Conservation (phyloP, 495 filamentous ascomycete species). For the Immersiella caudata region DNA sequence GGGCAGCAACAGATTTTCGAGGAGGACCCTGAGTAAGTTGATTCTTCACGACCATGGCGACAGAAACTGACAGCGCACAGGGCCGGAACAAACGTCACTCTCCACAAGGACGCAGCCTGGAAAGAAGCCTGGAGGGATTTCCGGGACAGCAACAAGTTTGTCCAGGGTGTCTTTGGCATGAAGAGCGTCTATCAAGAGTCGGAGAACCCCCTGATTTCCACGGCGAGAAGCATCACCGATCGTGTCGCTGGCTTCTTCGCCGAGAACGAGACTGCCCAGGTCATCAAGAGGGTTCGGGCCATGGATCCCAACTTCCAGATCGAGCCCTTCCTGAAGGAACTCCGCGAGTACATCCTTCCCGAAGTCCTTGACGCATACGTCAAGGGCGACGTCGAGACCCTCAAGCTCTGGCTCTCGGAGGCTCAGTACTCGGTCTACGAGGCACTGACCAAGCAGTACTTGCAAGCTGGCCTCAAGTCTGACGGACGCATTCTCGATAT, state of each 20-base stretch:
- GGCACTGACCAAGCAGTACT: conserved; percentile 92
- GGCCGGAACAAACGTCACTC: conserved; percentile 87
- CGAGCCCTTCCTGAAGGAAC: conserved; percentile 88
- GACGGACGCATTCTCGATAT: conserved; percentile 96
- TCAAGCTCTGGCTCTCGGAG: conserved; percentile 92
- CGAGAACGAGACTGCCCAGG: conserved; percentile 94
- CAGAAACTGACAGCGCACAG: conserved; percentile 47
- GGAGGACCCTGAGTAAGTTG: conserved; percentile 85
- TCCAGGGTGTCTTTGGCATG: conserved; percentile 84
- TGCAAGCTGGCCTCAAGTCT: conserved; percentile 85
- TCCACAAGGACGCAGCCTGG: conserved; percentile 96
- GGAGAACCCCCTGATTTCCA: conserved; percentile 92
- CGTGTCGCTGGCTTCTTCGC: conserved; percentile 93
- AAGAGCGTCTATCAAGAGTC: conserved; percentile 90
- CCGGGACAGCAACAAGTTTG: conserved; percentile 81
- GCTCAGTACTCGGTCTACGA: conserved; percentile 94
- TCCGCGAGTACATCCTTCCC: conserved; percentile 96
- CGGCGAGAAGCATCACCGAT: conserved; percentile 91
- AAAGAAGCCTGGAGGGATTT: conserved; percentile 95
- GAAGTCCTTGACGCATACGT: conserved; percentile 98
- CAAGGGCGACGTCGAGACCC: conserved; percentile 86
- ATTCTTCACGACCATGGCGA: not conserved
- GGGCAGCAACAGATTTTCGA: conserved; percentile 62
- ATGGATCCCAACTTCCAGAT: conserved; percentile 96
- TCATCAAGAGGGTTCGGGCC: conserved; percentile 96